A percentile compares a stretch with the other conserved stretches of the same genome.
Evolutionary conservation across 176 grass and related monocot species (phyloP).

Genomic region (Puya raimondii): DNA sequence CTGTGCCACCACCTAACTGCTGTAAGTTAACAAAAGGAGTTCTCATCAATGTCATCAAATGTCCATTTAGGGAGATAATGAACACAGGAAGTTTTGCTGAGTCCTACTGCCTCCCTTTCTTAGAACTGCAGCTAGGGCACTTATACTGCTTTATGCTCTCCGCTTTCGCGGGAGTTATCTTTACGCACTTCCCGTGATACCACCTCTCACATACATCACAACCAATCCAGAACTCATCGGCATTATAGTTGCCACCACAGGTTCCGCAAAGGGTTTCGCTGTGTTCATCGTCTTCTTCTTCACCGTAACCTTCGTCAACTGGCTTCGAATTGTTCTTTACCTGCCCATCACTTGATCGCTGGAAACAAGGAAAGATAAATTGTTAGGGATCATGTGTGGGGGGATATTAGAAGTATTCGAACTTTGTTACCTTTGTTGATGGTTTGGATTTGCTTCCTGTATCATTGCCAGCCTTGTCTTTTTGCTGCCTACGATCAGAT

Average conservation of each 20-base stretch:
- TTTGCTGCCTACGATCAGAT: conserved; percentile 39
- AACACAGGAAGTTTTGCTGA: background rate
- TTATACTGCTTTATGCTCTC: conserved; percentile 99
- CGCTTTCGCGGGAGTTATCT: conserved; percentile 90
- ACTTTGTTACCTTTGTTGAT: conserved; percentile 49
- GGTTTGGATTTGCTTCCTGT: conserved; percentile 66
- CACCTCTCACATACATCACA: conserved; percentile 91
- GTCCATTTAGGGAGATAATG: background rate
- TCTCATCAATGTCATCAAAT: background rate
- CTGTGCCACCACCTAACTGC: background rate
- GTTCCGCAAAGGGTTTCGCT: conserved; percentile 85
- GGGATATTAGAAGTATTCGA: background rate
- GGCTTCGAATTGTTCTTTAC: conserved; percentile 46
- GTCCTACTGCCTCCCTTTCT: conserved; percentile 51
- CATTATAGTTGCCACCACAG: conserved; percentile 71
- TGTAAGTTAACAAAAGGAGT: background rate
- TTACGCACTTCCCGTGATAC: conserved; percentile 97
- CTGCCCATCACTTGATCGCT: conserved; percentile 56
- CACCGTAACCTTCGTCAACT: conserved; percentile 52
- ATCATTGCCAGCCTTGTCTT: conserved; percentile 57
- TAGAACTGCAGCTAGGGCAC: conserved; percentile 84
- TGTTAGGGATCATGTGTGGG: background rate
- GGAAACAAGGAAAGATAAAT: conserved; percentile 6
- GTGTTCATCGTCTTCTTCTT: conserved; percentile 81
- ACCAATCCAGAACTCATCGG: conserved; percentile 87